Percentiles rank a stretch among this genome's conserved stretches.
These are phyloP conservation scores for Carex arenaria DNA, from an alignment of 202 grass and related monocot species.

Conservation along the genomic window DNA sequence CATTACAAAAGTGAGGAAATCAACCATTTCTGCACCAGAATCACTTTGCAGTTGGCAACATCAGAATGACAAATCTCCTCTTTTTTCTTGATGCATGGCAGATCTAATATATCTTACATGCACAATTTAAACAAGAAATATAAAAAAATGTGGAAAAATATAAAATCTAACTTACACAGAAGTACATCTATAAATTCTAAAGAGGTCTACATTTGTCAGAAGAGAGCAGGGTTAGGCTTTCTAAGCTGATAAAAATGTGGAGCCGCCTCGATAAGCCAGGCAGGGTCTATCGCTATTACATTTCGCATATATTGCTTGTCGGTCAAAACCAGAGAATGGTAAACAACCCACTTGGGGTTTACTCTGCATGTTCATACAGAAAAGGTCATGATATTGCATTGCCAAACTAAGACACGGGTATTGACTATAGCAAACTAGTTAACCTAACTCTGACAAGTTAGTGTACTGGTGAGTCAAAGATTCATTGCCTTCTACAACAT, in stretches of 20 bases:
- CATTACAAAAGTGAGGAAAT: not conserved
- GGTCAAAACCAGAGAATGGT: constrained; percentile 86
- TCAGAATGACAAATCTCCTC: not conserved
- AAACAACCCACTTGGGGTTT: constrained; percentile 95
- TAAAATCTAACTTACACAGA: not conserved
- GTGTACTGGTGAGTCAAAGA: not conserved
- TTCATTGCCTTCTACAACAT: not conserved
- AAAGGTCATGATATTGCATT: constrained; percentile 10
- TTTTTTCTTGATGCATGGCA: not conserved
- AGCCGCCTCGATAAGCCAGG: constrained; percentile 92
- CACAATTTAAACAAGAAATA: not conserved
- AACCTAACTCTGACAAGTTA: not conserved
- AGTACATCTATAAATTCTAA: not conserved
- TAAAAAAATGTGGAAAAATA: not conserved
- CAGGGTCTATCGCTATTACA: constrained; percentile 87
- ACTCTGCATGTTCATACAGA: constrained; percentile 47
- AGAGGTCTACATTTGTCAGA: constrained; percentile 28
- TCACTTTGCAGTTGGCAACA: not conserved
- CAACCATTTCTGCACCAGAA: not conserved
- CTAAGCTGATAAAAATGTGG: constrained; percentile 85
- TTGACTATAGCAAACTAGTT: constrained; percentile 3
- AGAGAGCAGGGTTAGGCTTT: constrained; percentile 56
- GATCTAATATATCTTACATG: not conserved
- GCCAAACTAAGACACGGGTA: not conserved
- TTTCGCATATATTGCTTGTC: constrained; percentile 97